Base-by-base conservation (phyloP, 768 basidiomycete genomes). In the Macrolepiota albuminosa region DNA sequence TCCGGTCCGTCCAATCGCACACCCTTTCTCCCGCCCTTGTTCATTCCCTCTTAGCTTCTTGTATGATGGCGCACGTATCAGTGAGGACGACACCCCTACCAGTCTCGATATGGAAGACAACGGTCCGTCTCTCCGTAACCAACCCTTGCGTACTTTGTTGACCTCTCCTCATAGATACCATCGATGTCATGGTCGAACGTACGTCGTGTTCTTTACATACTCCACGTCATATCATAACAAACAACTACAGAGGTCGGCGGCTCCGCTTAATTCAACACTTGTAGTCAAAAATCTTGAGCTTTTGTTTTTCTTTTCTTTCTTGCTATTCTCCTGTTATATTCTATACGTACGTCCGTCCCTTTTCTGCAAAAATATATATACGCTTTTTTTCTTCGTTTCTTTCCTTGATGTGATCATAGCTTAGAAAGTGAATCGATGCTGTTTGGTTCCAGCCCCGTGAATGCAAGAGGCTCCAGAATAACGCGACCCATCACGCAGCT, bases 101-200 rank as follows among this genome's bases (percentile, higher is more conserved):
- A 82, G 85, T 10, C 80, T 98, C 52, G 93, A 91, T 8, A 92
- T 97, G 89, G 92, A 96, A 65, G 90, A 92, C 63, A 88, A 88
- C 53, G 90, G 94, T 92, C 63, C 48, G 84, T 66, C 56, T 4
- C 29, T 10, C 55, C 40, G n/a, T n/a, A n/a, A n/a, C n/a, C n/a
- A n/a, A n/a, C n/a, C 18, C 36, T 13, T 61, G 29, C 21, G 21
- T 21, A 21, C n/a, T 14, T 64, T 31, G 26, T 50, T 29, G 48
- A 54, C 26, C 55, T 26, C 56, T 29, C 55, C 61, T 57, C 54
- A 26, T 67, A 87, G 95, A 98, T 71, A 87, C 93, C 7, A 94
- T 98, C 74, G 95, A 98, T 81, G 95, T 95, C 63, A 92, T 95
- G 89, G 90, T 96, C 61, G 93, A 96, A 78, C 94, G 93, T 95